Conservation (phyloP, 164 flowering plant species). For the Protea cynaroides region DNA sequence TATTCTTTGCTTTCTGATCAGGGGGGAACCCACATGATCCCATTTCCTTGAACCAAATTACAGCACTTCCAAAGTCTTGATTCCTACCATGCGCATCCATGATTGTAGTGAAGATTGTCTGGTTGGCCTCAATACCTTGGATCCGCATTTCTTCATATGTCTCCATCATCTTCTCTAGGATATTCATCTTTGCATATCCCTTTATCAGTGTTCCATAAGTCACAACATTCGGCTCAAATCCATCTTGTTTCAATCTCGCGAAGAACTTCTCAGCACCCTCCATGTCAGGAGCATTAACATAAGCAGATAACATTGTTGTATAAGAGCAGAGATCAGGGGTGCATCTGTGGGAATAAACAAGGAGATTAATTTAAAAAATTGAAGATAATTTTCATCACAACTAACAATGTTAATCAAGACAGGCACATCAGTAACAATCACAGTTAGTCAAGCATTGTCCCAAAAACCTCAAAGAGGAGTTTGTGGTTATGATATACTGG, state of each 20-base stretch:
- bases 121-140: constrained; percentile 55
- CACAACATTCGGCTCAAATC: constrained; percentile 63
- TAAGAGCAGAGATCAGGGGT: constrained; percentile 85
- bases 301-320: constrained; percentile 87
- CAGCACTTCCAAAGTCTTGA: constrained; percentile 68
- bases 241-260: constrained; percentile 58
- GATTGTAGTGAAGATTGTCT: constrained; percentile 71
- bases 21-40: constrained; percentile 54
- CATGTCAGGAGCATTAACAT: constrained; percentile 91
- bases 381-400: too few species aligned
- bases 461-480: too few species aligned
- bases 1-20: constrained; percentile 87
- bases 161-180: constrained; percentile 83
- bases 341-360: constrained; percentile 35
- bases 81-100: constrained; percentile 95
- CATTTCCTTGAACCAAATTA: constrained; percentile 87
- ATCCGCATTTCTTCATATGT: constrained; percentile 65
- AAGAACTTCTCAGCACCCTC: constrained; percentile 93
- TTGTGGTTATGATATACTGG: too few species aligned
- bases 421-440: too few species aligned
- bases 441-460: too few species aligned
- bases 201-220: constrained; percentile 84
- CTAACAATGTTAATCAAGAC: too few species aligned
- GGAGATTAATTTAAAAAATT: not conserved
- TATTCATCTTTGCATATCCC: constrained; percentile 69